A percentile compares a stretch with the other conserved stretches of the same genome.
phyloP scores from a whole-genome alignment of 163 green algal genomes.

The Botryococcus braunii region DNA sequence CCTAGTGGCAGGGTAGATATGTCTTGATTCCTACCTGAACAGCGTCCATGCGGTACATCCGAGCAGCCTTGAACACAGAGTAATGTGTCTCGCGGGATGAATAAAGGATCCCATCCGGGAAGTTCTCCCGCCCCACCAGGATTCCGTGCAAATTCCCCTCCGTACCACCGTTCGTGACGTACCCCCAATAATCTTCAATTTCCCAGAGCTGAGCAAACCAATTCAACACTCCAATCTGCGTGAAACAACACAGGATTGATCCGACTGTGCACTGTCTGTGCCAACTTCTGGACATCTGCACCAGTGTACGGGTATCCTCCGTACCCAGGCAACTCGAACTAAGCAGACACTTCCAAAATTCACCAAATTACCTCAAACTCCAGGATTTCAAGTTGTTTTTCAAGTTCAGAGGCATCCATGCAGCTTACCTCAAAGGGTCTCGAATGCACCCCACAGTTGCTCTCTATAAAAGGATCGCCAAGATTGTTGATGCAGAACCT shows the following conservation, averaged over 20 bases:
- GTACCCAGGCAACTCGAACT: too few relatives aligned
- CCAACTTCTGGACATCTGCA: too few relatives aligned
- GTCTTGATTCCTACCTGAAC: too few relatives aligned
- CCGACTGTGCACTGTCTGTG: too few relatives aligned
- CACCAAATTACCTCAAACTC: too few relatives aligned
- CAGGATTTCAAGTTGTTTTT: too few relatives aligned
- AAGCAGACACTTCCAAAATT: too few relatives aligned
- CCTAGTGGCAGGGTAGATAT: too few relatives aligned
- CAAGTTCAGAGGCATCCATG: too few relatives aligned
- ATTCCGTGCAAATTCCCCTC: slow-evolving; percentile 97
- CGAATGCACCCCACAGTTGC: slow-evolving; percentile 95
- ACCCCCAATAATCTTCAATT: slow-evolving; percentile 94
- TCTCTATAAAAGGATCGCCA: slow-evolving; percentile 94
- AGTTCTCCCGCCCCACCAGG: slow-evolving; percentile 80
- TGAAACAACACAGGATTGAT: too few relatives aligned
- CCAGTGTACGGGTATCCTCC: too few relatives aligned
- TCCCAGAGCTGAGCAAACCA: slow-evolving; percentile 96
- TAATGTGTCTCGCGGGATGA: slow-evolving; percentile 84
- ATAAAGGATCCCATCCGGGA: slow-evolving; percentile 89
- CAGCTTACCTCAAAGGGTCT: slow-evolving; percentile 78
- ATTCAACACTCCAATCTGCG: slow-evolving; percentile 84
- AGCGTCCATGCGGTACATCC: slow-evolving; percentile 92
- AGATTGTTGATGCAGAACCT: slow-evolving; percentile 96
- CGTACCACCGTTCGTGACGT: slow-evolving; percentile 96
- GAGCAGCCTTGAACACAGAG: slow-evolving; percentile 89